Base-by-base conservation (phyloP, 2,329 filamentous ascomycete species). In the Verticillium albo-atrum region DNA sequence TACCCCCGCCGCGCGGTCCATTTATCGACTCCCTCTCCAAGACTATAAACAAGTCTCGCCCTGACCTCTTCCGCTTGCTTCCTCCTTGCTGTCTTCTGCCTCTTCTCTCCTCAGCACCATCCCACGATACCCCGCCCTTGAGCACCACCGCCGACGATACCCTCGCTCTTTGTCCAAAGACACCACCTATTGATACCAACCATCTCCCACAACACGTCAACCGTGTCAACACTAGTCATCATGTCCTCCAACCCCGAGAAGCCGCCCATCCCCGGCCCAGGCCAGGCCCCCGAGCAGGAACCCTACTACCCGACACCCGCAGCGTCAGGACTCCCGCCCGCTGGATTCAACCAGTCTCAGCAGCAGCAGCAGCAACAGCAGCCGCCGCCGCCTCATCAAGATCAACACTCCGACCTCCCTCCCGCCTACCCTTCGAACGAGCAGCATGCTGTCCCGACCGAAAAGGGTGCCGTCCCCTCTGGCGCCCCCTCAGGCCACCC, bases 221-320 rank as follows among this genome's bases (percentile, higher is more conserved):
- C 15, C 34, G 47, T 51, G 4, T 25, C 20, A 15, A 14, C 37
- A 32, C 37, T 5, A 32, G 4, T 42, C 17, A 34, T 25, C 37
- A 57, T 57, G 55, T 57, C 55, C 6, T 42, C 53, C 5, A 60
- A 62, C 57, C 58, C 61, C 30, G 62, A 64, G 57, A 63, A 64
- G 59, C 61, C 61, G 9, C 62, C 62, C 50, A 30, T 51, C 28
- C 14, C 51, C 25, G 51, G 51, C 51, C 51, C 51, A 25, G 51
- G 51, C 51, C 51, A 53, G 27, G 55, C n/a, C 35, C 55, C 37
- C n/a, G 26, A 50, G 2, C 26, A 47, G n/a, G 37, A 51, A 12
- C 20, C 26, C 27, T 17, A 57, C 12, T 28, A 56, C 9, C 34
- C 25, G 17, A 35, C 54, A 17, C 54, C 54, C n/a, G 34, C 54